phyloP scores from a whole-genome alignment of 139 green algal species.

The Eudorina sp. region DNA sequence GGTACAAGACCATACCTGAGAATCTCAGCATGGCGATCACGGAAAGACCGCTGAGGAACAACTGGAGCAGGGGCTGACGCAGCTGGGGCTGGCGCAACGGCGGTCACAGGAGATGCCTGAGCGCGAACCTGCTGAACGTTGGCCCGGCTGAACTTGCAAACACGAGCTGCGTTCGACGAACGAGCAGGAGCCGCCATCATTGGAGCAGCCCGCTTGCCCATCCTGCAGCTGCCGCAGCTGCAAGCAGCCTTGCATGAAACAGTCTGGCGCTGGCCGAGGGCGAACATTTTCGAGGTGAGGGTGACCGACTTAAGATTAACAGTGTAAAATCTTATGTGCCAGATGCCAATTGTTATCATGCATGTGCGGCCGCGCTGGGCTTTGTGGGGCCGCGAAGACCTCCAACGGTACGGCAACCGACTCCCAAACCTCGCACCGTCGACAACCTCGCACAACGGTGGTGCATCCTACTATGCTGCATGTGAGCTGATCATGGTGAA shows the following conservation, averaged over 20 bases:
- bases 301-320: background rate
- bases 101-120: background rate
- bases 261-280: background rate
- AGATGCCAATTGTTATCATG: background rate
- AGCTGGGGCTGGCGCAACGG: background rate
- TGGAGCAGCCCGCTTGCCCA: background rate
- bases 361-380: background rate
- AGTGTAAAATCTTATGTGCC: background rate
- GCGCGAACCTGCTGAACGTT: background rate
- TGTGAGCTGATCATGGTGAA: too few species aligned
- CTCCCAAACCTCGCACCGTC: constrained; percentile 2
- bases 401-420: constrained; percentile 19
- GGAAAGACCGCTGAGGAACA: background rate
- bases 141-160: background rate
- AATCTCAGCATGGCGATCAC: constrained; percentile 24
- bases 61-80: background rate
- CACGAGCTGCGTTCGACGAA: background rate
- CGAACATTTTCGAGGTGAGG: constrained; percentile 39
- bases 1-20: too few species aligned
- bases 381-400: background rate
- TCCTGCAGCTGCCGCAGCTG: constrained; percentile 21
- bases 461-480: constrained; percentile 26
- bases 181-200: background rate
- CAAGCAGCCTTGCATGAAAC: constrained; percentile 29
- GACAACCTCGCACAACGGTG: background rate